Conservation (phyloP, 352 stramenopile species). For the Peronospora destructor region DNA sequence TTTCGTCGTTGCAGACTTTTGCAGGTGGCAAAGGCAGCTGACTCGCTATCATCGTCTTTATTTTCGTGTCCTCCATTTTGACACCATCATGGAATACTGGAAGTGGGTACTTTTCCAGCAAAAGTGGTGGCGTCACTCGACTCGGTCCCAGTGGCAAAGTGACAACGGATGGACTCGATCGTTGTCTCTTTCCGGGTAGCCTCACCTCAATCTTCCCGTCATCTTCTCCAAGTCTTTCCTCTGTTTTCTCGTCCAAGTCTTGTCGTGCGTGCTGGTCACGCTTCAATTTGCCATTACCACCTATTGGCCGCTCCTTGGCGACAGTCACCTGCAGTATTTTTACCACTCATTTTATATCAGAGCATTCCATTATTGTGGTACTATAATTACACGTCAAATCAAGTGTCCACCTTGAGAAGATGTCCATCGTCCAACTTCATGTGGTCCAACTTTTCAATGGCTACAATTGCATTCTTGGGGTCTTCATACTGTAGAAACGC, state of each 20-base stretch:
- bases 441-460: slow-evolving; percentile 61
- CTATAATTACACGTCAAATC: background rate
- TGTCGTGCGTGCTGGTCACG: slow-evolving; percentile 48
- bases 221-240: slow-evolving; percentile 12
- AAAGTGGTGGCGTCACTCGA: slow-evolving; percentile 10
- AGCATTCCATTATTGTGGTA: background rate
- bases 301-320: slow-evolving; percentile 39
- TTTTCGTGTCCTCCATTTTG: background rate
- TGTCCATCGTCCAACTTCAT: slow-evolving; percentile 59
- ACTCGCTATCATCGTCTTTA: slow-evolving; percentile 1
- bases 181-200: slow-evolving; percentile 51
- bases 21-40: background rate
- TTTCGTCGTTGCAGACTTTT: slow-evolving; percentile 5
- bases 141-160: slow-evolving; percentile 9
- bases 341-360: background rate
- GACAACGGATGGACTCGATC: slow-evolving; percentile 40
- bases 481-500: slow-evolving; percentile 75
- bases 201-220: slow-evolving; percentile 26
- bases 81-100: slow-evolving; percentile 4
- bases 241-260: slow-evolving; percentile 29
- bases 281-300: slow-evolving; percentile 57
- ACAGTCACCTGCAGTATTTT: slow-evolving; percentile 45
- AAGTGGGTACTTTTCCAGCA: slow-evolving; percentile 16
- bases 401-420: slow-evolving; percentile 50
- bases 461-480: slow-evolving; percentile 29